Evolutionary conservation across 129 eudicot genomes (phyloP).

Genomic region (Dittrichia graveolens): DNA sequence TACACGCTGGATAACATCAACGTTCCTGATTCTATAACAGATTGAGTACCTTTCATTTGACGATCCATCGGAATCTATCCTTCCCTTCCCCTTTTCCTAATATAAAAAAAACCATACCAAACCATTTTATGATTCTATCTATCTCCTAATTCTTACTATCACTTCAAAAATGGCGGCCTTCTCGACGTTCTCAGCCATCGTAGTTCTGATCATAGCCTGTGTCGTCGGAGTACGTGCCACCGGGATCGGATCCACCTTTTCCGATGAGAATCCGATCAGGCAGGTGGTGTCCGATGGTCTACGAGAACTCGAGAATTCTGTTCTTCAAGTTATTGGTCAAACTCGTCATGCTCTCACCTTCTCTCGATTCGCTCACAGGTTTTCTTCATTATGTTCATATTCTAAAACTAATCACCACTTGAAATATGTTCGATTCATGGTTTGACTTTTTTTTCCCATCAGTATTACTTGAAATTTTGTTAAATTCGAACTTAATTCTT

Average conservation of each 20-base stretch:
- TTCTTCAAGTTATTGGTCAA: conserved; percentile 59
- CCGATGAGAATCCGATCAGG: conserved; percentile 76
- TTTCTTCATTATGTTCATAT: not conserved
- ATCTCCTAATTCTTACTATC: not conserved
- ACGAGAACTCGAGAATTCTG: conserved; percentile 53
- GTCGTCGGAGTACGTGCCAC: conserved; percentile 39
- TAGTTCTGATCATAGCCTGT: conserved; percentile 34
- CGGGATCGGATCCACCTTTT: conserved; percentile 42
- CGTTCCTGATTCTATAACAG: not conserved
- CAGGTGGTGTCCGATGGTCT: conserved; percentile 73
- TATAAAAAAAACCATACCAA: not conserved
- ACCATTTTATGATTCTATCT: not conserved
- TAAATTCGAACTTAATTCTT: not conserved
- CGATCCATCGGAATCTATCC: not conserved
- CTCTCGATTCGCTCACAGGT: conserved; percentile 94
- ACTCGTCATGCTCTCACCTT: conserved; percentile 80
- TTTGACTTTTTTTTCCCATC: not conserved
- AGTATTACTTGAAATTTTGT: not conserved
- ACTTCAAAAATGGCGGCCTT: conserved; percentile 31
- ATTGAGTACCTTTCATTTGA: not conserved
- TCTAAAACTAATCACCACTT: conserved; percentile 1
- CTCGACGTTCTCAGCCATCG: not conserved
- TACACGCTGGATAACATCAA: not conserved
- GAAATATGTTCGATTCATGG: conserved; percentile 2
- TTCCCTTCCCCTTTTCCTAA: not conserved